Conservation (phyloP, 2,329 filamentous ascomycete genomes). For the Aspergillus glaucus region DNA sequence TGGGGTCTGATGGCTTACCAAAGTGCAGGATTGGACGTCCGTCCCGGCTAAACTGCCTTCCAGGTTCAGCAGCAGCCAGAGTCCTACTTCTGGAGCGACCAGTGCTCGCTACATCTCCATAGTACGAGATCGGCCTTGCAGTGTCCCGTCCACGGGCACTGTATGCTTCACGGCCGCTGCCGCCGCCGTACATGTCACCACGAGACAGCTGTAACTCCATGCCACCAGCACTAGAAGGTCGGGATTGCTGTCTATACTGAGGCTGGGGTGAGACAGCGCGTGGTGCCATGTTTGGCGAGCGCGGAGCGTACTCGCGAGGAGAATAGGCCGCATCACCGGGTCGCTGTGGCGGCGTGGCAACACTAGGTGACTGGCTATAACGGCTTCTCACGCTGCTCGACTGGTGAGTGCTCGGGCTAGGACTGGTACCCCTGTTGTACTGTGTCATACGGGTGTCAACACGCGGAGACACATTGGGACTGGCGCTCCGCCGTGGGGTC, state of each 20-base stretch:
- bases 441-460: constrained; percentile 34
- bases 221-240: constrained; percentile 45
- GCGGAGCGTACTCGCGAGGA: constrained; percentile 36
- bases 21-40: constrained; percentile 86
- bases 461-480: constrained; percentile 26
- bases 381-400: constrained; percentile 37
- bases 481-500: constrained; percentile 51
- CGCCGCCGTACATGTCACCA: constrained; percentile 53
- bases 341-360: constrained; percentile 25
- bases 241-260: constrained; percentile 44
- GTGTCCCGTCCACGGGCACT: constrained; percentile 35
- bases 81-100: constrained; percentile 68
- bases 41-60: constrained; percentile 71
- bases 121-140: constrained; percentile 42
- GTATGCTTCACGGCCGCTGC: constrained; percentile 30
- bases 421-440: constrained; percentile 37
- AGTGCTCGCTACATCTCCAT: constrained; percentile 43
- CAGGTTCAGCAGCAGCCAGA: constrained; percentile 65
- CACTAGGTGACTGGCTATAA: constrained; percentile 32
- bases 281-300: constrained; percentile 34
- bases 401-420: constrained; percentile 41
- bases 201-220: constrained; percentile 66
- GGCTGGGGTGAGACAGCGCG: constrained; percentile 49
- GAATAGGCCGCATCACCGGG: constrained; percentile 37
- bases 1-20: constrained; percentile 57